Conservation (phyloP, 306 rosid species). For the Cucurbita ficifolia region DNA sequence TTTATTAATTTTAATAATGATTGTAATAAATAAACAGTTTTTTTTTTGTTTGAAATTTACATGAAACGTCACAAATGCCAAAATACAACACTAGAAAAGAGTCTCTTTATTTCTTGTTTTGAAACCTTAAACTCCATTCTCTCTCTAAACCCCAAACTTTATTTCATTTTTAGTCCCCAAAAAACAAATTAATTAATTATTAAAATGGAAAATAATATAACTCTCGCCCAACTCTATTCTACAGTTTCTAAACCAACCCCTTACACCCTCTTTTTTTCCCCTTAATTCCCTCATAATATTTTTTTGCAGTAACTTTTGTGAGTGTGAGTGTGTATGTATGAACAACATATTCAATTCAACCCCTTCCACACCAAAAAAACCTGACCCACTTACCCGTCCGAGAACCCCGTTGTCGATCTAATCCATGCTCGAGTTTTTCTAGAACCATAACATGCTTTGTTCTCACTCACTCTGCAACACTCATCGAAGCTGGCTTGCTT, state of each 20-base stretch:
- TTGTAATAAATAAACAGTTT: background rate
- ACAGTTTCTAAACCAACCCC: slow-evolving; percentile 2
- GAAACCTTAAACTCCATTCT: slow-evolving; percentile 5
- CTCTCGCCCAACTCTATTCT: slow-evolving; percentile 2
- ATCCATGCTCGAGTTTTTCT: background rate
- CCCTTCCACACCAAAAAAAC: background rate
- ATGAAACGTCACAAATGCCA: background rate
- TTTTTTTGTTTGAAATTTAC: background rate
- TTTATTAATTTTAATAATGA: background rate
- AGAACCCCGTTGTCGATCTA: background rate
- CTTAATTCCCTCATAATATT: background rate
- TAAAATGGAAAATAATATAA: background rate
- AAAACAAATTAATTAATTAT: slow-evolving; percentile 4
- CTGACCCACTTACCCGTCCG: background rate
- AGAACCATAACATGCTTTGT: slow-evolving; percentile 11
- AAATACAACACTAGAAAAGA: slow-evolving; percentile 1
- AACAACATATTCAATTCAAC: background rate
- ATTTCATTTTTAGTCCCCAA: background rate
- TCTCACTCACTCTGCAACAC: slow-evolving; percentile 43
- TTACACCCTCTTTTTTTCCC: background rate
- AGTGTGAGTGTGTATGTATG: background rate
- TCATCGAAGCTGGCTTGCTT: slow-evolving; percentile 40
- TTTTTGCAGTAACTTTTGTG: background rate
- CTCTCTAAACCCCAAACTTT: slow-evolving; percentile 5
- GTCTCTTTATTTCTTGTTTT: slow-evolving; percentile 1